Conservation (phyloP, 1,284 basidiomycete genomes). For the Naganishia sp. region DNA sequence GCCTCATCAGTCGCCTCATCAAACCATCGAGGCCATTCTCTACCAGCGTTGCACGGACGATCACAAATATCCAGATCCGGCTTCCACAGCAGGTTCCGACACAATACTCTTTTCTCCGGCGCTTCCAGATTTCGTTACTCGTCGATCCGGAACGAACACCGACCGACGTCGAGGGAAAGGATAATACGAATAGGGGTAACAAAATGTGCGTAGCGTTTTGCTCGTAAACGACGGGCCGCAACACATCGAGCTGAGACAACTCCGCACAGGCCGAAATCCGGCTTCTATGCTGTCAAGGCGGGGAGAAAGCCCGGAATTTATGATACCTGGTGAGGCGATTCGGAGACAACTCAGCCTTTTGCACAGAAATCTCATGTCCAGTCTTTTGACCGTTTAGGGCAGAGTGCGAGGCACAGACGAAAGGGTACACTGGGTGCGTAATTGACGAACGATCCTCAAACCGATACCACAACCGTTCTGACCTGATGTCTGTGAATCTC, state of each 20-base stretch:
- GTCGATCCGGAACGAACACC: not conserved
- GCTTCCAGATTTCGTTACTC: not conserved
- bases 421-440: conserved; percentile 45
- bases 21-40: not conserved
- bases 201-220: not conserved
- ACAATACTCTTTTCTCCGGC: not conserved
- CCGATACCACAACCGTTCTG: not conserved
- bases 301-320: conserved; percentile 49
- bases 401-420: conserved; percentile 49
- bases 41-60: not conserved
- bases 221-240: not conserved
- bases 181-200: not conserved
- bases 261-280: conserved; percentile 47
- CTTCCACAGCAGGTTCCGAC: not conserved
- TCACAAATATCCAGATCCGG: not conserved
- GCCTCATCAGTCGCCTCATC: not conserved
- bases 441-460: not conserved
- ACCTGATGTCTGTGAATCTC: not conserved
- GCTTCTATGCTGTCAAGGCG: conserved; percentile 46
- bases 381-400: conserved; percentile 17
- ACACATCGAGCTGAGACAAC: not conserved
- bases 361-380: not conserved
- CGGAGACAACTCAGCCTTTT: not conserved
- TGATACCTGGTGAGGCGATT: conserved; percentile 41
- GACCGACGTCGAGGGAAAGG: not conserved